phyloP scores from a whole-genome alignment of 2,329 filamentous ascomycete species.

The Colletotrichum echinochloae region DNA sequence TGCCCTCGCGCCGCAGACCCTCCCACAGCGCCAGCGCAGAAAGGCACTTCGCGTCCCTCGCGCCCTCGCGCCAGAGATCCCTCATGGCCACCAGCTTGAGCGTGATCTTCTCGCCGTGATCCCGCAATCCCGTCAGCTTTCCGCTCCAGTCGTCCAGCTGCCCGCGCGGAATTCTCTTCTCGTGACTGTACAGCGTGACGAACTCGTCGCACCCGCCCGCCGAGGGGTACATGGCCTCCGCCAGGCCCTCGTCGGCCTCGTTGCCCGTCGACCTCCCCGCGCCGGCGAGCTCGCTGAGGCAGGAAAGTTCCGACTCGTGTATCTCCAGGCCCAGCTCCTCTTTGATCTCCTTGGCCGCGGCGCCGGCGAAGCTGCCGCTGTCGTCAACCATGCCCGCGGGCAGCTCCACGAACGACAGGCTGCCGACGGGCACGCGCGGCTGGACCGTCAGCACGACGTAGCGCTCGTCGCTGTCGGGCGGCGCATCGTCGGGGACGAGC shows the following conservation, averaged over 20 bases:
- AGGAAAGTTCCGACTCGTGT: conserved; percentile 58
- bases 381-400: conserved; percentile 71
- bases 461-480: conserved; percentile 57
- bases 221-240: conserved; percentile 67
- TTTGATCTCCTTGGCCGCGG: conserved; percentile 69
- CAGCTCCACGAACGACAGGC: conserved; percentile 66
- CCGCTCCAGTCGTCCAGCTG: conserved; percentile 68
- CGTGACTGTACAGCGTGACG: conserved; percentile 68
- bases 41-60: conserved; percentile 70
- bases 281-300: conserved; percentile 64
- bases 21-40: conserved; percentile 70
- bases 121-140: conserved; percentile 67
- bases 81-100: conserved; percentile 68
- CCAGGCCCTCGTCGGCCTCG: conserved; percentile 52
- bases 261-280: conserved; percentile 41
- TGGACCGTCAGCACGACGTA: conserved; percentile 71
- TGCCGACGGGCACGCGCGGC: conserved; percentile 66
- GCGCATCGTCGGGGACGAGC: conserved; percentile 63
- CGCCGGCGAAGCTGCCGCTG: conserved; percentile 65
- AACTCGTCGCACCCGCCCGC: conserved; percentile 72
- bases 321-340: conserved; percentile 71
- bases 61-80: conserved; percentile 69
- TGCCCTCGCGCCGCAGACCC: conserved; percentile 62
- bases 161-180: conserved; percentile 62
- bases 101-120: conserved; percentile 71